These are phyloP conservation scores for Dioszegia crocea DNA, from an alignment of 768 basidiomycete species.

Conservation along the genomic window DNA sequence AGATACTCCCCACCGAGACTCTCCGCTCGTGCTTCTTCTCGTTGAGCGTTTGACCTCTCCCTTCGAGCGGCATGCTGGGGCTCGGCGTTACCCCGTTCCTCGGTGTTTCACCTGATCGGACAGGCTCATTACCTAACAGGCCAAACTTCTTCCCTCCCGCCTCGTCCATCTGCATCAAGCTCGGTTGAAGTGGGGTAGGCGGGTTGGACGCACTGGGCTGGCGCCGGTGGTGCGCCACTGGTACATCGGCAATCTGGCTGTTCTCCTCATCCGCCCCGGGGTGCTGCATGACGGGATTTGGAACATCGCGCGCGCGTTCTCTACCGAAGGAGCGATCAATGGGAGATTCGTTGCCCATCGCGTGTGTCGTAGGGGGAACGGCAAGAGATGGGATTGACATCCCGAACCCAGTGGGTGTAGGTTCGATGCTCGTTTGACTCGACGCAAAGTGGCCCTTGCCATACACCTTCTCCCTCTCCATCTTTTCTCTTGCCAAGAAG, in stretches of 20 bases:
- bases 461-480: slow-evolving; percentile 89
- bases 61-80: slow-evolving; percentile 7
- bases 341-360: slow-evolving; percentile 68
- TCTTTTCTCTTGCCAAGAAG: slow-evolving; percentile 89
- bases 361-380: slow-evolving; percentile 50
- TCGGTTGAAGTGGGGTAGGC: slow-evolving; percentile 56
- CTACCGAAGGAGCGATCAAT: too few species aligned
- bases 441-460: slow-evolving; percentile 90
- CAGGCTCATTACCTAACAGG: slow-evolving; percentile 17
- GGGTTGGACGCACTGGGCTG: slow-evolving; percentile 45
- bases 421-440: slow-evolving; percentile 63
- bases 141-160: slow-evolving; percentile 25
- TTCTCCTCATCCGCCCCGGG: slow-evolving; percentile 46
- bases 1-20: slow-evolving; percentile 40
- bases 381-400: slow-evolving; percentile 46
- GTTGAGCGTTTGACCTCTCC: neutral
- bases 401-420: slow-evolving; percentile 18
- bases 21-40: slow-evolving; percentile 44
- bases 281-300: slow-evolving; percentile 50
- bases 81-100: neutral
- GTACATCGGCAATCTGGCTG: slow-evolving; percentile 36
- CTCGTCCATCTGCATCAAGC: slow-evolving; percentile 27
- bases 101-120: neutral
- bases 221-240: slow-evolving; percentile 32
- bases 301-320: slow-evolving; percentile 31